These are phyloP conservation scores for Zygosaccharomyces sapae DNA, from an alignment of 1,139 yeast genomes.

Conservation along the genomic window DNA sequence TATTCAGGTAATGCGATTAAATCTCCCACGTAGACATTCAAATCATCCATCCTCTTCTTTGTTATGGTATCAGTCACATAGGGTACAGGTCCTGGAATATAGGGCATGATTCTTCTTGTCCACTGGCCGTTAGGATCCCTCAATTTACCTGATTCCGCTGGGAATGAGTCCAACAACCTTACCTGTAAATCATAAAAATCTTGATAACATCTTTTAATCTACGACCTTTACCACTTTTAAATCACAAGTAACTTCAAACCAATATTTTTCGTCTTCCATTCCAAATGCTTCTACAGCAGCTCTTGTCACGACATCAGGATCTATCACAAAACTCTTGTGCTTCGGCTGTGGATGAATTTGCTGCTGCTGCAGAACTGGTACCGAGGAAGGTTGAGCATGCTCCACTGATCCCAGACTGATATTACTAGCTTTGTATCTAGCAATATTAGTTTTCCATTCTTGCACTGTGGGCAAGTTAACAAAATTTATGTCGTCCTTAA, in stretches of 20 bases:
- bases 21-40: constrained; percentile 77
- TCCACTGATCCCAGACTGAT: constrained; percentile 56
- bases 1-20: constrained; percentile 72
- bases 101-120: constrained; percentile 76
- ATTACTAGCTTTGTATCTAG: constrained; percentile 85
- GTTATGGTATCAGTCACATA: constrained; percentile 88
- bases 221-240: constrained; percentile 63
- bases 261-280: constrained; percentile 81
- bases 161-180: constrained; percentile 74
- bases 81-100: constrained; percentile 93
- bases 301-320: constrained; percentile 40
- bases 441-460: constrained; percentile 90
- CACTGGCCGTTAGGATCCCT: constrained; percentile 46
- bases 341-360: no score
- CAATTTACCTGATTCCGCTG: constrained; percentile 83
- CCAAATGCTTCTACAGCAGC: constrained; percentile 80
- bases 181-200: constrained; percentile 96
- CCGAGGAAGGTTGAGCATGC: constrained; percentile 13
- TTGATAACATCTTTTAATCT: constrained; percentile 86
- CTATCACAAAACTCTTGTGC: constrained; percentile 36
- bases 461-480: constrained; percentile 86
- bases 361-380: constrained; percentile 13
- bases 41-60: constrained; percentile 75
- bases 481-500: constrained; percentile 52
- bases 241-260: constrained; percentile 73